Base-by-base conservation (phyloP, 1,284 basidiomycete genomes). In the Marasmius tenuissimus region DNA sequence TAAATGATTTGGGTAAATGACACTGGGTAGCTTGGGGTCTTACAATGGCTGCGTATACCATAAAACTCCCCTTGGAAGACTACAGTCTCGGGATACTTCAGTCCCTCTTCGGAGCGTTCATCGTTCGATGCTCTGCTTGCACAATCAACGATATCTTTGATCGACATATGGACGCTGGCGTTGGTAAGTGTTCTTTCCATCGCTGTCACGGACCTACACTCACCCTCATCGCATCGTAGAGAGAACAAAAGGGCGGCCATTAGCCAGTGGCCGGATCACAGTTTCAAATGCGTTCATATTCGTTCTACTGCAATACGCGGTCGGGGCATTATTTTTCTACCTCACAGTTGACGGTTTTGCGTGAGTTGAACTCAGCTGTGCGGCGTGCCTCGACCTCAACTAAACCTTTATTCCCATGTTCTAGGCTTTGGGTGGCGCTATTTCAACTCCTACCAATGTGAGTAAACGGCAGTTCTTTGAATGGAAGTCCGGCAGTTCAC, bases 131-230 rank as follows among this genome's bases (percentile, higher is more conserved):
- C 61, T 78, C 80, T 27, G 83, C 81, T 1, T 85, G 82, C 65
- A 83, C 81, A 3, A 71, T 83, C 40, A 84, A 85, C 63, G 83
- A 85, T 59, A 84, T 85, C 27, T 79, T 81, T 60, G 83, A 85
- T 65, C 74, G 79, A 10, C 66, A 82, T 34, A 73, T 83, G 68
- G 83, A 85, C 67, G 79, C 78, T 33, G 77, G 76, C 50, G 82
- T 85, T 63, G 82, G 83, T 70, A 33, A 20, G 56, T 20, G 48
- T 47, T 39, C 38, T 37, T 58, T 34, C n/a, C 9, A 52, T 22
- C 33, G 39, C 33, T 10, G 34, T 34, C 12, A 48, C 47, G 10
- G 22, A 10, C n/a, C 12, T 45, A 47, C 20, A 52, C 10, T 14
- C 49, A 52, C 14, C 61, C 27, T 65, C 39, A 11, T 27, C 8